Base-by-base conservation (phyloP, 305 asterid genomes). In the Euphrasia arctica region DNA sequence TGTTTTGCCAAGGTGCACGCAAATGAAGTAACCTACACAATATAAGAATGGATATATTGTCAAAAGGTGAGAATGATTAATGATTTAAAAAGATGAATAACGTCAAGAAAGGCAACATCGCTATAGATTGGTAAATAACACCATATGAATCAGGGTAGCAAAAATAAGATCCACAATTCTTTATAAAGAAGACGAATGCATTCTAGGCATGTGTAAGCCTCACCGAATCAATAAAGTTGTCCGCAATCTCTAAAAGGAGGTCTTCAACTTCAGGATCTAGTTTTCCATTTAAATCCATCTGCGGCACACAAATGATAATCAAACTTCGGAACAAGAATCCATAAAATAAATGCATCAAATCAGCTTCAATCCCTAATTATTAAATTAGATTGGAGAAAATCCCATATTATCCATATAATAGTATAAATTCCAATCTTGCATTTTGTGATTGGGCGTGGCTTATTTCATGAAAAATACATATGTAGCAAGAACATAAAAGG, bases 1-100 rank as follows among this genome's bases (percentile, higher is more conserved):
- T 93, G 99, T 88, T 93, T 93, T 31, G 99, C 99, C 76, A 93
- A 75, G 73, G 79, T 71, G 85, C 97, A 90, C 50, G 96, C 89
- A 76, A 80, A 82, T 73, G 90, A 32, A 69, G 96, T 83, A 57
- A 86, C 97, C 99, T 93, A 62, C 74, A 79, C 58, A 41, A 64
- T 52, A 63, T 3, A 62, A 49, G 39, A 42, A 45, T 64, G 13
- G 54, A 54, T 63, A 62, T 39, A 28, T 67, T 55, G 54, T 29
- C 31, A 72, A 54, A 62, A 41, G 62, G 58, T 54, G 60, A 34
- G 32, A 34, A 67, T 6, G 31, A 29, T 31, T 56, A 66, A 41
- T 42, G 68, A 47, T 47, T 48, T 52, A 54, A 61, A 66, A 60
- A 58, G 56, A 15, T 45, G 27, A 49, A 49, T n/a, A 49, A 49